Conservation (phyloP, 2,329 filamentous ascomycete species). For the Eutypella sp. region DNA sequence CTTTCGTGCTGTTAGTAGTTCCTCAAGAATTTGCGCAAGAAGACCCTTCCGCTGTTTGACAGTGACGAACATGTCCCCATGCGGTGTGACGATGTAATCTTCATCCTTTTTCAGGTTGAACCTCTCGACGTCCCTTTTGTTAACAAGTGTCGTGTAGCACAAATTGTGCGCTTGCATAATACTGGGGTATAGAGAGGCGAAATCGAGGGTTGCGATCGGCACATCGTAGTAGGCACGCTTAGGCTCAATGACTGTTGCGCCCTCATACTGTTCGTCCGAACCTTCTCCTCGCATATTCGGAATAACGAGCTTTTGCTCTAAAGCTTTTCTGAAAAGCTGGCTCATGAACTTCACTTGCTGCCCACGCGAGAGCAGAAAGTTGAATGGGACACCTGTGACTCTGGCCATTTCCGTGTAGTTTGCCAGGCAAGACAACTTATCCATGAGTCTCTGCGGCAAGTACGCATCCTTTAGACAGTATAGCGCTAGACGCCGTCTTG, state of each 20-base stretch:
- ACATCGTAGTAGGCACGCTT: slow-evolving; percentile 90
- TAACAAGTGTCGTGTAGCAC: slow-evolving; percentile 91
- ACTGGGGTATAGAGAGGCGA: slow-evolving; percentile 95
- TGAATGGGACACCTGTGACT: slow-evolving; percentile 97
- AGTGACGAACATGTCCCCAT: slow-evolving; percentile 90
- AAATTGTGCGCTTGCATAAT: slow-evolving; percentile 99
- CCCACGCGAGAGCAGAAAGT: slow-evolving; percentile 82
- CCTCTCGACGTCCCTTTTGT: slow-evolving; percentile 70
- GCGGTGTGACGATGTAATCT: slow-evolving; percentile 94
- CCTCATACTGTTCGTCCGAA: slow-evolving; percentile 88
- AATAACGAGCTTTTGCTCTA: slow-evolving; percentile 90
- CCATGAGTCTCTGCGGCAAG: slow-evolving; percentile 87
- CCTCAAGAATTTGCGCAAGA: slow-evolving; percentile 91
- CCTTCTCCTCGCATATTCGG: slow-evolving; percentile 72
- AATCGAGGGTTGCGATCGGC: slow-evolving; percentile 95
- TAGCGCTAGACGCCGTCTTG: slow-evolving; percentile 80
- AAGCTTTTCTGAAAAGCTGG: slow-evolving; percentile 90
- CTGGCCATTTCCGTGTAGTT: slow-evolving; percentile 99
- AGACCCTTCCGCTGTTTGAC: slow-evolving; percentile 84
- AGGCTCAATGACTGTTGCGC: slow-evolving; percentile 96
- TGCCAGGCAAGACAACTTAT: slow-evolving; percentile 96
- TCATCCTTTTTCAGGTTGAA: slow-evolving; percentile 77
- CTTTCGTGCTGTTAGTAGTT: slow-evolving; percentile 86
- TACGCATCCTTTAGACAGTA: slow-evolving; percentile 99
- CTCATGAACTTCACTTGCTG: slow-evolving; percentile 98